Evolutionary conservation across 2,329 filamentous ascomycete species (phyloP).

Genomic region (Clathrospora elynae): DNA sequence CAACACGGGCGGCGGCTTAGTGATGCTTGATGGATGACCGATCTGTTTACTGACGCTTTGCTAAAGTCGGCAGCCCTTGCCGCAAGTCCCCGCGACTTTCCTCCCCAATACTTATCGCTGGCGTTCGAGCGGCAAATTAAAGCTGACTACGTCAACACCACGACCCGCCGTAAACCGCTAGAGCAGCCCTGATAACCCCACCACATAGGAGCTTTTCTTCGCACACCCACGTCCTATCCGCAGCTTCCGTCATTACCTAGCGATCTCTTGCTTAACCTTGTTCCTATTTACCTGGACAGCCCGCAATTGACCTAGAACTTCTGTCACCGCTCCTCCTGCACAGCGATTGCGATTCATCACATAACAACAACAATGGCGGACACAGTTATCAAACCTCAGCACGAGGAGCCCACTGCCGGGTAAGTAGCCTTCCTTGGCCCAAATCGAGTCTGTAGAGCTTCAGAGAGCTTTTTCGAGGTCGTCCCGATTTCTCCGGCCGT

Average conservation of each 20-base stretch:
- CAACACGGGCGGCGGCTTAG: constrained; percentile 40
- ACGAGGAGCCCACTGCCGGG: constrained; percentile 53
- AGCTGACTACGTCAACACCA: constrained; percentile 40
- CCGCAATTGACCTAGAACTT: constrained; percentile 31
- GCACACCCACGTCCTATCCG: constrained; percentile 34
- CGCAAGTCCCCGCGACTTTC: constrained; percentile 21
- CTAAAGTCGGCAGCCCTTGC: constrained; percentile 27
- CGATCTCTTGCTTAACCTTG: constrained; percentile 13
- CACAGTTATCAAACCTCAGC: constrained; percentile 55
- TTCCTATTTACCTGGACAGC: constrained; percentile 14
- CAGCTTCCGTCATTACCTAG: constrained; percentile 30
- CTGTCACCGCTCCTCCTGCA: constrained; percentile 26
- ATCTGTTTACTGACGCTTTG: constrained; percentile 26
- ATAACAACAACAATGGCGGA: constrained; percentile 50
- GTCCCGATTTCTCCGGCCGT: constrained; percentile 11
- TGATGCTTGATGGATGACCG: constrained; percentile 40
- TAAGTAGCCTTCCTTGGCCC: constrained; percentile 39
- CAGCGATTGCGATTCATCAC: constrained; percentile 27
- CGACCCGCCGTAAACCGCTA: constrained; percentile 29
- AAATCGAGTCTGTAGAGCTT: not conserved
- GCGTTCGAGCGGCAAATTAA: constrained; percentile 28
- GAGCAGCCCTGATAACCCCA: constrained; percentile 41
- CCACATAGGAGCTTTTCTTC: constrained; percentile 43
- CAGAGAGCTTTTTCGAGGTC: not conserved
- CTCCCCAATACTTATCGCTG: constrained; percentile 24